Conservation (phyloP, 495 filamentous ascomycete species). For the Aspergillus saccharolyticus region DNA sequence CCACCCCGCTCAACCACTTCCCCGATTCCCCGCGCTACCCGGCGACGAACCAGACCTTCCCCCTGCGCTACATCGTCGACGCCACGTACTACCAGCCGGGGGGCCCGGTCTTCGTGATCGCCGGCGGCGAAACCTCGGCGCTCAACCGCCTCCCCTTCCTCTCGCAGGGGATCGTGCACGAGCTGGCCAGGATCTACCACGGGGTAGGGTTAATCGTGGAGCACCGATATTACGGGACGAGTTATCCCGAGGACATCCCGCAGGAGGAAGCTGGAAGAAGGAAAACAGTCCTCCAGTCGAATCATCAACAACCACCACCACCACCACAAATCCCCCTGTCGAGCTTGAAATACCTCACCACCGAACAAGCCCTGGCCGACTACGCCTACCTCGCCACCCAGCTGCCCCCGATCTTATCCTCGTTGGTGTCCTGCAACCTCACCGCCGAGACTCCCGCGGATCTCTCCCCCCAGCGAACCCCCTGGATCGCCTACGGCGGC, state of each 20-base stretch:
- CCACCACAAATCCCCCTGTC: conserved; percentile 57
- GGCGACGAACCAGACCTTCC: conserved; percentile 55
- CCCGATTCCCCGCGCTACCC: conserved; percentile 65
- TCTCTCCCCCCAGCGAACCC: conserved; percentile 19
- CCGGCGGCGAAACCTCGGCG: conserved; percentile 59
- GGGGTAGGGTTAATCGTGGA: conserved; percentile 73
- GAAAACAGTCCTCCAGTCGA: no score
- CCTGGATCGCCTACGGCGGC: conserved; percentile 69
- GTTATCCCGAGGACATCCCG: conserved; percentile 37
- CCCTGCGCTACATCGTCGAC: conserved; percentile 71
- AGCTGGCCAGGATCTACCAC: conserved; percentile 56
- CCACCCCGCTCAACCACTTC: conserved; percentile 70
- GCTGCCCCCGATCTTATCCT: conserved; percentile 49
- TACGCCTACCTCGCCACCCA: conserved; percentile 66
- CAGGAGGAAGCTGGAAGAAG: no score
- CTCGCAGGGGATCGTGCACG: conserved; percentile 62
- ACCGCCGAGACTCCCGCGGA: conserved; percentile 38
- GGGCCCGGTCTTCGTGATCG: conserved; percentile 67
- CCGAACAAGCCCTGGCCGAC: conserved; percentile 69
- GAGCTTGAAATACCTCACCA: conserved; percentile 45
- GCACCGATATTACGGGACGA: conserved; percentile 68
- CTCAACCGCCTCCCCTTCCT: conserved; percentile 54
- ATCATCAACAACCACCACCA: conserved; percentile 49
- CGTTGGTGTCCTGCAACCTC: conserved; percentile 57
- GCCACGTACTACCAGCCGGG: conserved; percentile 58